A percentile compares a stretch with the other conserved stretches of the same genome.
phyloP scores from a whole-genome alignment of 495 filamentous ascomycete genomes.

The Mytilinidion resinicola region DNA sequence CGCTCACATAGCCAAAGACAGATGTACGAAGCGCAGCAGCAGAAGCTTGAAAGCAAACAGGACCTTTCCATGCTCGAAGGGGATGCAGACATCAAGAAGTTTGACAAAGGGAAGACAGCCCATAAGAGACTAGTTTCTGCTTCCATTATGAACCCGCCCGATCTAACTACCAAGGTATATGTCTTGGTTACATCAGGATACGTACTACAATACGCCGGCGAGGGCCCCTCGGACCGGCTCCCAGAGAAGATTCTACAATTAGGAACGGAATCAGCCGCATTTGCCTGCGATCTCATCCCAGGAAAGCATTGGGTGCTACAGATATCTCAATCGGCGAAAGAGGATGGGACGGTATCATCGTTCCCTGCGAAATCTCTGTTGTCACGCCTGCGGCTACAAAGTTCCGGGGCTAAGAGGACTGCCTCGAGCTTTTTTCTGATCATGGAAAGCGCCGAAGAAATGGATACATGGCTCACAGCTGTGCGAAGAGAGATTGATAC shows the following conservation, averaged over 20 bases:
- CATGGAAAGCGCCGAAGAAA: slow-evolving; percentile 70
- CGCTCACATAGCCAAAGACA: slow-evolving; percentile 51
- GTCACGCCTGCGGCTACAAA: slow-evolving; percentile 62
- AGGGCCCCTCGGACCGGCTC: slow-evolving; percentile 70
- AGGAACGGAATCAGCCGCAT: slow-evolving; percentile 80
- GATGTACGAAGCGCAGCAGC: slow-evolving; percentile 39
- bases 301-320: slow-evolving; percentile 91
- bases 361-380: slow-evolving; percentile 57
- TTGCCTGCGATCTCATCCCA: slow-evolving; percentile 87
- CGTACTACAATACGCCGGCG: slow-evolving; percentile 78
- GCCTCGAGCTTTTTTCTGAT: slow-evolving; percentile 71
- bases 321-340: slow-evolving; percentile 65
- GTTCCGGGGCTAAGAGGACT: slow-evolving; percentile 49
- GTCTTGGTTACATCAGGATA: slow-evolving; percentile 76
- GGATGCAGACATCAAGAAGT: slow-evolving; percentile 26
- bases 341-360: slow-evolving; percentile 48
- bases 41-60: slow-evolving; percentile 32
- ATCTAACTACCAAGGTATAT: slow-evolving; percentile 81
- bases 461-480: slow-evolving; percentile 72
- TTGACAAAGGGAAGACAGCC: slow-evolving; percentile 9
- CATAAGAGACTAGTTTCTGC: slow-evolving; percentile 42
- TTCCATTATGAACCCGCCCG: slow-evolving; percentile 51
- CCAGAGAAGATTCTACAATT: slow-evolving; percentile 85
- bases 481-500: slow-evolving; percentile 42
- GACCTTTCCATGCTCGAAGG: slow-evolving; percentile 34